A percentile compares a stretch with the other conserved stretches of the same genome.
Conservation (phyloP, 176 grass and related monocot species). For the Oryza longistaminata region DNA sequence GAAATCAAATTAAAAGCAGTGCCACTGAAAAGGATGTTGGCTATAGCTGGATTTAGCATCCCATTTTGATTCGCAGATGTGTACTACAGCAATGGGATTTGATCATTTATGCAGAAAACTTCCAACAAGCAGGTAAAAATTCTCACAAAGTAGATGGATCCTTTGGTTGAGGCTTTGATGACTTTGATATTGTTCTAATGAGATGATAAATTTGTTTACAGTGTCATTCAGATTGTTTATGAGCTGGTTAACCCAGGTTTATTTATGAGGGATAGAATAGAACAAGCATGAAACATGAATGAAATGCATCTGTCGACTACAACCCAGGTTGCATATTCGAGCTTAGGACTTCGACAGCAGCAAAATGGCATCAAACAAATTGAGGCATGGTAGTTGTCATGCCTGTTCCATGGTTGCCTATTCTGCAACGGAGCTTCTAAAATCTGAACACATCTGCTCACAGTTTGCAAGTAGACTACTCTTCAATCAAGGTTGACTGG, state of each 20-base stretch:
- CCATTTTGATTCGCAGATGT: not conserved
- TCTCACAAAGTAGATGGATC: not conserved
- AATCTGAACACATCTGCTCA: not conserved
- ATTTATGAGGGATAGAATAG: not conserved
- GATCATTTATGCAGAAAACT: not conserved
- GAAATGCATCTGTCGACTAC: not conserved
- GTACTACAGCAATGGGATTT: not conserved
- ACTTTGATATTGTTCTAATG: not conserved
- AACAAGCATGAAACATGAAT: not conserved
- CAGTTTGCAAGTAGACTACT: not conserved
- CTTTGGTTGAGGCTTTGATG: not conserved
- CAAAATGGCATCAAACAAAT: not conserved
- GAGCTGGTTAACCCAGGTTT: not conserved
- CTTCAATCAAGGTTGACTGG: not conserved
- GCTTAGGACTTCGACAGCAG: not conserved
- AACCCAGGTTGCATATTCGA: not conserved
- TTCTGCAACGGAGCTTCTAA: not conserved
- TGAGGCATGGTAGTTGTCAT: not conserved
- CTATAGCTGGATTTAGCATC: slow-evolving; percentile 56
- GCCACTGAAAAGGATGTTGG: slow-evolving; percentile 35
- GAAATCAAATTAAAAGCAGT: slow-evolving; percentile 39
- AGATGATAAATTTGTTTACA: not conserved
- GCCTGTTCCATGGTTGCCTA: not conserved
- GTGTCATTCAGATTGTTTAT: not conserved
- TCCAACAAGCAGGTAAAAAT: slow-evolving; percentile 19